Evolutionary conservation across 768 basidiomycete genomes (phyloP), one percentile per base, ranked within the genome.

Genomic region (Macrolepiota albuminosa): DNA sequence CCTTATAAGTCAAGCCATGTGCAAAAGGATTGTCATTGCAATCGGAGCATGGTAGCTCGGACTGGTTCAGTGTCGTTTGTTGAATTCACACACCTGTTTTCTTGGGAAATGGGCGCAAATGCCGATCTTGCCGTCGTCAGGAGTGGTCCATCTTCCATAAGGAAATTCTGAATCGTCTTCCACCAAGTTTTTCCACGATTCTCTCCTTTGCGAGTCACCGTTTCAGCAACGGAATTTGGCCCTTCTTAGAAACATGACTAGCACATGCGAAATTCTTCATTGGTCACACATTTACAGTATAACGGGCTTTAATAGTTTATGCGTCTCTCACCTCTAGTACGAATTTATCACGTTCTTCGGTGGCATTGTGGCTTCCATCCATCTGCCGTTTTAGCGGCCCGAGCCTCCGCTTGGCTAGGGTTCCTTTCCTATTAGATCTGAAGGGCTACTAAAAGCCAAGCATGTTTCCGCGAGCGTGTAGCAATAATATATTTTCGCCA

Each of bases 391-490:
- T 8, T 18, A 9, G n/a, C 29, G 39, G 37, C 2, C 29, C 26
- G 29, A 5, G 29, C 29, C 33, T 51, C 13, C 34, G 10, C 36
- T 21, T 18, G 11, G 48, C n/a, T 51, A n/a, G 11, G 3, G 34
- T 11, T 43, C 2, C 29, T 13, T n/a, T 42, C n/a, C 14, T 26
- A 52, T 29, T 5, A 8, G 51, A 37, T 26, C 7, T 39, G 2
- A 26, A 31, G 10, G 31, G 39, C 18, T 54, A 54, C 34, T 21
- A 54, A 49, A 58, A 24, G 18, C 37, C 37, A 21, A 1, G 13
- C 26, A 61, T 63, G 63, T 43, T 48, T 31, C 31, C 42, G 42
- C 49, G 39, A 21, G n/a, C 18, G 4, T 54, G 26, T 18, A 45
- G 10, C 6, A 18, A 29, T 24, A 56, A 11, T 26, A 36, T 54